Evolutionary conservation across 1,139 yeast species (phyloP).

Genomic region (Geotrichum bryndzae): DNA sequence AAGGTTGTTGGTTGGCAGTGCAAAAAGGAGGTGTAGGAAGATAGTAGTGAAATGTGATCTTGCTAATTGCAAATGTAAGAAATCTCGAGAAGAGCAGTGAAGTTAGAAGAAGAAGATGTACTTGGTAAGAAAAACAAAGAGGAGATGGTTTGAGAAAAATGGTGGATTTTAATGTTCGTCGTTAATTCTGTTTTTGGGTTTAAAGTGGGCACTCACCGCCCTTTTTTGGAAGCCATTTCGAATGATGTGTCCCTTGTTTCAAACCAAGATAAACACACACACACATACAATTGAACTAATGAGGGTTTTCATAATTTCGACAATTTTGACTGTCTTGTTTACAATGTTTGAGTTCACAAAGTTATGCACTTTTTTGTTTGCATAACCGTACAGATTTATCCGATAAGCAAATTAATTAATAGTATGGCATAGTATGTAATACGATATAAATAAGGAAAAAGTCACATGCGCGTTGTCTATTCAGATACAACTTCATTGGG

Average conservation of each 20-base stretch:
- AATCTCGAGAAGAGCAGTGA: background rate
- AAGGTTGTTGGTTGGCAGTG: background rate
- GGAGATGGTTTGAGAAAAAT: background rate
- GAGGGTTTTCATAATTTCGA: no score
- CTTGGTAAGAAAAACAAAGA: background rate
- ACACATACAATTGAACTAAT: no score
- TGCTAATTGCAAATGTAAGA: background rate
- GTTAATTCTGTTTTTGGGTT: background rate
- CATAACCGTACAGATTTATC: background rate
- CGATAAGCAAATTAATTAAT: background rate
- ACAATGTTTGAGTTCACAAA: no score
- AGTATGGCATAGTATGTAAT: background rate
- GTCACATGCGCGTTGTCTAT: background rate
- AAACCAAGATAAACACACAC: no score
- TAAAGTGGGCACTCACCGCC: background rate
- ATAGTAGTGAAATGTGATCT: background rate
- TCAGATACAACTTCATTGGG: slow-evolving; percentile 16
- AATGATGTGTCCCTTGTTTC: background rate
- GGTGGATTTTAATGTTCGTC: background rate
- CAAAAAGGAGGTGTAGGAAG: background rate
- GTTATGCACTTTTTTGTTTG: background rate
- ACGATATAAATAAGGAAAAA: background rate
- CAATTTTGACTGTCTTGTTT: no score
- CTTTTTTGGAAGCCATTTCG: background rate
- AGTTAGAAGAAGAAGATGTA: background rate